A percentile compares a stretch with the other conserved stretches of the same genome.
phyloP scores from a whole-genome alignment of 129 eudicot genomes.

The Calendula officinalis region DNA sequence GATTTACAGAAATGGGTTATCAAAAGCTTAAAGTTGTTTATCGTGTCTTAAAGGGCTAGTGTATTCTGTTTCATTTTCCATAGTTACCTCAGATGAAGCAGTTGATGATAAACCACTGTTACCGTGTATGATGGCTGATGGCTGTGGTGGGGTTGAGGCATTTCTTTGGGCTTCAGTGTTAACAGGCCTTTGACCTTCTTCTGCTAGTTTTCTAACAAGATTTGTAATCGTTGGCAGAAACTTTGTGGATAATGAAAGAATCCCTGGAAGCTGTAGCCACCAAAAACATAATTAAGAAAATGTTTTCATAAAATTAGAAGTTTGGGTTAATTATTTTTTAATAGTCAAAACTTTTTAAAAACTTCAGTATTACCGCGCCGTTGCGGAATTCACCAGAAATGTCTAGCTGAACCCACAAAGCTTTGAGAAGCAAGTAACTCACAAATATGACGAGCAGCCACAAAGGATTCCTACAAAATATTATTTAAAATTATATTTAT shows the following conservation, averaged over 20 bases:
- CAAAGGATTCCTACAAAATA: conserved; percentile 72
- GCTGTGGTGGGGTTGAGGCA: conserved; percentile 43
- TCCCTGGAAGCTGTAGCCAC: conserved; percentile 73
- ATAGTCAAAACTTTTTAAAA: background rate
- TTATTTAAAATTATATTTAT: background rate
- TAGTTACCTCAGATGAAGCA: conserved; percentile 62
- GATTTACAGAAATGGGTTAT: background rate
- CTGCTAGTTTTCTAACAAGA: conserved; percentile 85
- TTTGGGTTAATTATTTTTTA: too few relatives aligned
- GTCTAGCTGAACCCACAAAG: conserved; percentile 99
- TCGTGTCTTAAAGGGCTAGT: conserved; percentile 49
- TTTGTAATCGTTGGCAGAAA: conserved; percentile 82
- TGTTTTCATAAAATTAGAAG: background rate
- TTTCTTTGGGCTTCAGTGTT: conserved; percentile 46
- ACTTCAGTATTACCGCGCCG: conserved; percentile 68
- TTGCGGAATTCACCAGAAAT: conserved; percentile 79
- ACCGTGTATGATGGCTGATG: conserved; percentile 33
- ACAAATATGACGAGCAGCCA: conserved; percentile 76
- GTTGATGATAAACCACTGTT: conserved; percentile 53
- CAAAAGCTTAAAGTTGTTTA: conserved; percentile 24
- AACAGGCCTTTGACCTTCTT: conserved; percentile 64
- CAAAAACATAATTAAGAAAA: conserved; percentile 3
- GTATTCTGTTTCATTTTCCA: conserved; percentile 67
- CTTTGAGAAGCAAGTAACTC: conserved; percentile 69
- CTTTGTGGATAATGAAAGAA: conserved; percentile 77